Base-by-base conservation (phyloP, 495 filamentous ascomycete genomes). In the Aspergillus steynii region DNA sequence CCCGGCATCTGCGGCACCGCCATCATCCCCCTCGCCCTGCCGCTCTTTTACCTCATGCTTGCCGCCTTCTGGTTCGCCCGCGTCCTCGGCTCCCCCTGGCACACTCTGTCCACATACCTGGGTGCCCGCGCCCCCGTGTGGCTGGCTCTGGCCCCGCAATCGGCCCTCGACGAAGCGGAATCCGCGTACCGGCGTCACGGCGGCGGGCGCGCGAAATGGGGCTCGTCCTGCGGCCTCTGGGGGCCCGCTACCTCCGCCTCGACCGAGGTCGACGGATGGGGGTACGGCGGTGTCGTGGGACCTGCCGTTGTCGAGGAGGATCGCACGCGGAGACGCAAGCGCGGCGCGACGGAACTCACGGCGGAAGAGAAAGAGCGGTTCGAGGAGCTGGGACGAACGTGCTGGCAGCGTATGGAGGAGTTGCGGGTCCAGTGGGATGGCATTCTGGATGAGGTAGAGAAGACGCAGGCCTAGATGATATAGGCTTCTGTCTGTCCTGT, bases 241-340 rank as follows among this genome's bases (percentile, higher is more conserved):
- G 93, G 94, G 0, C 54, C 58, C 12, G 83, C 82, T 65, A 72
- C 80, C 20, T 82, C 89, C 5, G 85, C 80, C 74, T 84, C 83
- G 66, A 92, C 92, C 7, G 91, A 94, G 70, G 84, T 93, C 2
- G 88, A 90, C 32, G 91, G 93, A 4, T 96, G 93, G 92, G 93
- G 92, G 0, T 85, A 85, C 79, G 86, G 89, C 37, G 93, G 93
- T 29, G 77, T 74, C 12, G 80, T 91, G 29, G 90, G 86, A 3
- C 66, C 65, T 29, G 67, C 73, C 54, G 71, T 77, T 37, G 67
- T 81, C 4, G 77, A 77, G 54, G 68, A 71, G 56, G 80, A 85
- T 66, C 71, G 81, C 56, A 61, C 57, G 20, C 76, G 78, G 48
- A 82, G 86, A 12, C 74, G 89, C 52, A 85, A 81, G 69, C 78